phyloP scores from a whole-genome alignment of 2,329 filamentous ascomycete genomes.

The Colletotrichum tanaceti region DNA sequence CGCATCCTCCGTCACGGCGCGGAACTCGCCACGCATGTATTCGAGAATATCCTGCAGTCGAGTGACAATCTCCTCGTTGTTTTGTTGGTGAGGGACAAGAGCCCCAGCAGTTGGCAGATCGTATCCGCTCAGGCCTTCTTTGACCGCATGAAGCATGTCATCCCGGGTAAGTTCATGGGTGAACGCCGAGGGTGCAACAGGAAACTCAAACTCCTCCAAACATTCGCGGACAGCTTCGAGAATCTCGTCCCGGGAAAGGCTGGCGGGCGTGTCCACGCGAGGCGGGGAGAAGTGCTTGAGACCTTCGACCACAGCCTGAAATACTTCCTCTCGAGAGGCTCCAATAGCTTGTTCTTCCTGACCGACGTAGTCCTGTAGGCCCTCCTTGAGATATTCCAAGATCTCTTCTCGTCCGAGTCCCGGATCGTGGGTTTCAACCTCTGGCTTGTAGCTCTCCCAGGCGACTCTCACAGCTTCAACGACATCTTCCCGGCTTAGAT shows the following conservation, averaged over 20 bases:
- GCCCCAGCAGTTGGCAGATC: constrained; percentile 58
- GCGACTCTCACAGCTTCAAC: constrained; percentile 88
- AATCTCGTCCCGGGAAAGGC: constrained; percentile 83
- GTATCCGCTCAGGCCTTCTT: constrained; percentile 66
- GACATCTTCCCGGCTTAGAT: constrained; percentile 83
- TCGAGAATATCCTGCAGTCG: constrained; percentile 75
- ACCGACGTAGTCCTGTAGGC: constrained; percentile 79
- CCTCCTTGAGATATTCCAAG: constrained; percentile 85
- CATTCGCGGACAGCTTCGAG: constrained; percentile 86
- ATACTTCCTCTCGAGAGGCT: constrained; percentile 85
- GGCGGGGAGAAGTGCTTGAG: constrained; percentile 84
- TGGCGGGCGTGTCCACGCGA: constrained; percentile 74
- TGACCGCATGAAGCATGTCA: constrained; percentile 73
- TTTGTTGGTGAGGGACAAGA: constrained; percentile 54
- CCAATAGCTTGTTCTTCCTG: constrained; percentile 64
- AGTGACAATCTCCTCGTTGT: constrained; percentile 63
- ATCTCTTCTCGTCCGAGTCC: constrained; percentile 93
- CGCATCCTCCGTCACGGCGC: constrained; percentile 69
- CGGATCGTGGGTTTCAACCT: constrained; percentile 90
- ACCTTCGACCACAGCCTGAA: constrained; percentile 85
- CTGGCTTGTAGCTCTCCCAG: constrained; percentile 94
- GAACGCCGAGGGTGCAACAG: constrained; percentile 67
- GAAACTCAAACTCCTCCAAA: constrained; percentile 85
- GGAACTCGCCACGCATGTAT: constrained; percentile 69
- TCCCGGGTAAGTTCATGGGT: constrained; percentile 68